Conservation (phyloP, 2,329 filamentous ascomycete genomes). For the Ophiosphaerella herpotricha region DNA sequence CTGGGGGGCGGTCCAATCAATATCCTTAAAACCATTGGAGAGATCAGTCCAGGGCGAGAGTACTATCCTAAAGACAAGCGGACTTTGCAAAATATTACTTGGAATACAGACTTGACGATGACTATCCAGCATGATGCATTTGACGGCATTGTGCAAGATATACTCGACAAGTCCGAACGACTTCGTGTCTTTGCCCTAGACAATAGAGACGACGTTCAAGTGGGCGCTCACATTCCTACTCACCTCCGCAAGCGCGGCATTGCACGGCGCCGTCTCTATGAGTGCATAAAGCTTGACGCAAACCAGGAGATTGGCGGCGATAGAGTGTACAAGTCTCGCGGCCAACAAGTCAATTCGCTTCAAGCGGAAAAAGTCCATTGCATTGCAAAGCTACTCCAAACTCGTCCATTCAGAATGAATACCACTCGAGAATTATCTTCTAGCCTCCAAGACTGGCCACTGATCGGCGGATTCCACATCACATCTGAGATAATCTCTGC, state of each 20-base stretch:
- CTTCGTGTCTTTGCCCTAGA: no score
- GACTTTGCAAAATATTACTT: constrained; percentile 33
- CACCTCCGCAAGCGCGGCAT: no score
- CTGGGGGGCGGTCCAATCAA: constrained; percentile 3
- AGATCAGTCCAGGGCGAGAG: neutral
- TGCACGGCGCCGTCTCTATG: no score
- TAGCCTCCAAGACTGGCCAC: constrained; percentile 15
- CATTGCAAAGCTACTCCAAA: constrained; percentile 14
- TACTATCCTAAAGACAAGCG: constrained; percentile 34
- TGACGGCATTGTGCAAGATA: no score
- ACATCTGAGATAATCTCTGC: constrained; percentile 1
- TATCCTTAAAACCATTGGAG: no score
- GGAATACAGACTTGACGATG: no score
- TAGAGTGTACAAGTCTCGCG: constrained; percentile 13
- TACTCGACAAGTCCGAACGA: no score
- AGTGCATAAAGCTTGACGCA: no score
- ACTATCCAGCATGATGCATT: no score
- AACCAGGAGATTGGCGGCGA: neutral
- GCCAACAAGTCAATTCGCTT: constrained; percentile 7
- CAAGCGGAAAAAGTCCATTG: constrained; percentile 19
- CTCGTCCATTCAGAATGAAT: constrained; percentile 11
- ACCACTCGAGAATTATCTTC: constrained; percentile 11
- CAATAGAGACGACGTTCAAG: no score
- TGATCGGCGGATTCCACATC: constrained; percentile 22
- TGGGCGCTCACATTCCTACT: no score